Evolutionary conservation across 176 grass and related monocot genomes (phyloP).

Genomic region (Melocanna baccifera): DNA sequence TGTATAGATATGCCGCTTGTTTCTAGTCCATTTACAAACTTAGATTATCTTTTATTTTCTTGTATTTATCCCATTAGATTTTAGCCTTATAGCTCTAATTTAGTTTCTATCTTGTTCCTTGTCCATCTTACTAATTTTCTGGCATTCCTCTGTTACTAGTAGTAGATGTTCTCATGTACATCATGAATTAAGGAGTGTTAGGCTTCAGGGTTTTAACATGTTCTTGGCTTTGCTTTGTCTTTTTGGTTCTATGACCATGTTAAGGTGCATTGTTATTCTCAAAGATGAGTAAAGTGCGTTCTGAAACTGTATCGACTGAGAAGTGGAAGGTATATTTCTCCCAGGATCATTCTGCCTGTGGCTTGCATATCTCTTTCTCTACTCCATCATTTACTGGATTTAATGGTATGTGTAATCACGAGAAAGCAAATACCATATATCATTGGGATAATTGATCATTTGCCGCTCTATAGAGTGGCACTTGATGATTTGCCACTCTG

Average conservation of each 20-base stretch:
- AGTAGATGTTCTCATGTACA: conserved; percentile 20
- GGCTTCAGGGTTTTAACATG: background rate
- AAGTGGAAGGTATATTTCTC: conserved; percentile 91
- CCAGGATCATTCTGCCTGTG: background rate
- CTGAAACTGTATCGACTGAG: conserved; percentile 90
- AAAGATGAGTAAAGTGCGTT: conserved; percentile 96
- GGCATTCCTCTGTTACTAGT: background rate
- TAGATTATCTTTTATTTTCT: conserved; percentile 21
- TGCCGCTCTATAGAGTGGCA: too few species aligned
- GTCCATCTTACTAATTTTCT: conserved; percentile 9
- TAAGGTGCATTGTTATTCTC: conserved; percentile 81
- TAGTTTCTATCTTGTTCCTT: conserved; percentile 12
- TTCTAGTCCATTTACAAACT: background rate
- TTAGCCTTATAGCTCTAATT: background rate
- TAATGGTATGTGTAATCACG: background rate
- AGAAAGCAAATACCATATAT: background rate
- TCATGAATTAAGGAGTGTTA: background rate
- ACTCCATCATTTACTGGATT: background rate
- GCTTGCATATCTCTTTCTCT: background rate
- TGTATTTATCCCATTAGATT: conserved; percentile 10
- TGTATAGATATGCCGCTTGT: background rate
- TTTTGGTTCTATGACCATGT: conserved; percentile 39
- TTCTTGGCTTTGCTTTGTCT: conserved; percentile 2
- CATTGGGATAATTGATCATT: background rate
- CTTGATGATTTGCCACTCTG: too few species aligned